Percentiles rank a stretch among this genome's conserved stretches.
phyloP scores from a whole-genome alignment of 768 basidiomycete genomes.

The Trametes cinnabarina region DNA sequence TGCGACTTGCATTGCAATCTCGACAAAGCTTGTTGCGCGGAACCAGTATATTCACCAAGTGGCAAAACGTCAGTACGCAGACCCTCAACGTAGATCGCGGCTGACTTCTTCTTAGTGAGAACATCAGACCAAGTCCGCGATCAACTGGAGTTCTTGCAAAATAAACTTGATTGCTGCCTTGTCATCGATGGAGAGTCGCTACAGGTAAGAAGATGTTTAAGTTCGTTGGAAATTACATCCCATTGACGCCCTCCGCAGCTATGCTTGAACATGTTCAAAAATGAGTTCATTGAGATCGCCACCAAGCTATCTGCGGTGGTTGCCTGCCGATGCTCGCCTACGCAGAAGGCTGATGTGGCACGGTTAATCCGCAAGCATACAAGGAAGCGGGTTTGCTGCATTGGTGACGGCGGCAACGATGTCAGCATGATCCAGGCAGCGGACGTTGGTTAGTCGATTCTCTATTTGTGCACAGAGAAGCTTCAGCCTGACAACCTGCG shows the following conservation, averaged over 20 bases:
- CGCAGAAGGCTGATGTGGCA: slow-evolving; percentile 98
- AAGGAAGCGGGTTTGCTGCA: slow-evolving; percentile 95
- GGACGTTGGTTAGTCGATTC: slow-evolving; percentile 76
- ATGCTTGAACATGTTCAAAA: slow-evolving; percentile 85
- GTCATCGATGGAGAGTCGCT: slow-evolving; percentile 98
- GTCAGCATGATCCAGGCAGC: slow-evolving; percentile 99
- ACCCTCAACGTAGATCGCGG: slow-evolving; percentile 5
- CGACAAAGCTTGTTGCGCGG: slow-evolving; percentile 91
- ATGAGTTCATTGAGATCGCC: slow-evolving; percentile 93
- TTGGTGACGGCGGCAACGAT: slow-evolving; percentile 98
- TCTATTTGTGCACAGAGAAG: neutral
- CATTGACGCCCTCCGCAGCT: slow-evolving; percentile 66
- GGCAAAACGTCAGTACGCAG: slow-evolving; percentile 65
- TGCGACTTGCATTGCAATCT: slow-evolving; percentile 96
- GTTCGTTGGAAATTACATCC: too few species aligned
- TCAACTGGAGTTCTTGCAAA: slow-evolving; percentile 90
- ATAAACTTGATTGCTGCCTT: slow-evolving; percentile 94
- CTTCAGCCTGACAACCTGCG: neutral
- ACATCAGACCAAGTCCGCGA: slow-evolving; percentile 79
- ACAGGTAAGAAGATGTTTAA: slow-evolving; percentile 53
- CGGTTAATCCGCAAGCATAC: slow-evolving; percentile 87
- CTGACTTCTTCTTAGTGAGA: slow-evolving; percentile 55
- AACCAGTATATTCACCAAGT: slow-evolving; percentile 98
- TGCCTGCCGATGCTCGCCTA: slow-evolving; percentile 96
- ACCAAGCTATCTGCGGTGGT: slow-evolving; percentile 96